Base-by-base conservation (phyloP, 257 asterid species). In the Osmanthus fragrans region DNA sequence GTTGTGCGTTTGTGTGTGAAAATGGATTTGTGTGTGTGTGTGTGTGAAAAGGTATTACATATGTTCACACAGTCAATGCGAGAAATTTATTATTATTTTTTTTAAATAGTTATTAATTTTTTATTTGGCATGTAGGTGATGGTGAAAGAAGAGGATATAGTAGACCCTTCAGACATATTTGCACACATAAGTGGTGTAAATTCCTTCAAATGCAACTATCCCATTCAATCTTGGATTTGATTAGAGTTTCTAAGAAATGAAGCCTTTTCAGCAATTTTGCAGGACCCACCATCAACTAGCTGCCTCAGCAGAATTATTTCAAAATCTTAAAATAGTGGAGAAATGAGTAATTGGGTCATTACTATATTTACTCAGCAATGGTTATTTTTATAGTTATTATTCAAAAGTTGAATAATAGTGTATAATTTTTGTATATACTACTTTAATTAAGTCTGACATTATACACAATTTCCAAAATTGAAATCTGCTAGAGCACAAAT, bases 171-270 rank as follows among this genome's bases (percentile, higher is more conserved):
- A 18, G 93, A 86, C 51, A 89, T 90, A 12, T 83, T 88, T 76
- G 89, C 96, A 72, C 98, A 91, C 71, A 84, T 90, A 23, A 88
- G 89, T 82, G 98, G 93, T 27, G 92, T 93, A 32, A 88, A 90
- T 84, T 90, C 94, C 39, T 93, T 90, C 84, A 91, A 92, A 79
- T 89, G 94, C 88, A 91, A 81, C 79, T 87, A 88, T 73, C 91
- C 91, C 15, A 89, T 89, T 63, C 94, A 90, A 84, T 89, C 98
- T 69, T 90, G 93, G 98, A 87, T 85, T 65, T 90, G 86, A 90
- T 32, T 47, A 33, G 30, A 75, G 36, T 33, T 69, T 40, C 12
- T 29, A 32, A 71, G 15, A 51, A 76, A 27, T 18, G 10, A 19
- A 4, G 39, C 34, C 42, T 32, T 68, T 73, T 60, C 33, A 76